These are phyloP conservation scores for Colletotrichum tropicale DNA, from an alignment of 2,329 filamentous ascomycete genomes.

Conservation along the genomic window DNA sequence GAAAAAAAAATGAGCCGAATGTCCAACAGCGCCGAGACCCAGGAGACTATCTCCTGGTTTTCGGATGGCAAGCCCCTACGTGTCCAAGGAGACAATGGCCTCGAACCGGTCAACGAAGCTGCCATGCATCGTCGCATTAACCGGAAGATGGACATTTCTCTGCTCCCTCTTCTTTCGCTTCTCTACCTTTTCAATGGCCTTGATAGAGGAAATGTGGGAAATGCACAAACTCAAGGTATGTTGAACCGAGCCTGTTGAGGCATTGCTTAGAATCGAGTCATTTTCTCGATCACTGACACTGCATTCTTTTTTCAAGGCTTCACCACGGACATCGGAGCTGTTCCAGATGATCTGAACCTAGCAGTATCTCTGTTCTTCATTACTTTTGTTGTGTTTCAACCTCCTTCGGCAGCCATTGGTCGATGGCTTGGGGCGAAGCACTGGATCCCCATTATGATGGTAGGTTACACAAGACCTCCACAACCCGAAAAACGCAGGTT, in stretches of 20 bases:
- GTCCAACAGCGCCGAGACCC: constrained; percentile 2
- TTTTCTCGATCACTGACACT: background rate
- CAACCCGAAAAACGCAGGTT: constrained; percentile 33
- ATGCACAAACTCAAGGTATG: constrained; percentile 41
- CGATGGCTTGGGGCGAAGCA: constrained; percentile 47
- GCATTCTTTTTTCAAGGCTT: constrained; percentile 37
- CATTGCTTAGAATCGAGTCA: background rate
- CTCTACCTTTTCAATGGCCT: constrained; percentile 46
- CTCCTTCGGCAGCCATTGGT: constrained; percentile 51
- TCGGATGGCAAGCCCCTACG: background rate
- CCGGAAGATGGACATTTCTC: constrained; percentile 37
- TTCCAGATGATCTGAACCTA: constrained; percentile 56
- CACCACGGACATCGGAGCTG: constrained; percentile 57
- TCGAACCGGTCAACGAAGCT: background rate
- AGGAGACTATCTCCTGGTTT: background rate
- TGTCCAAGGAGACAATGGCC: background rate
- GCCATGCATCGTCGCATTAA: constrained; percentile 28
- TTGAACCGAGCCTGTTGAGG: background rate
- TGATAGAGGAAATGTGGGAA: constrained; percentile 44
- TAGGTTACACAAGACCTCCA: constrained; percentile 49
- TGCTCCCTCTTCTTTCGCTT: constrained; percentile 41
- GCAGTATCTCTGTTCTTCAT: constrained; percentile 62
- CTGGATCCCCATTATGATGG: constrained; percentile 64
- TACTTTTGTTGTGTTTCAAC: constrained; percentile 63
- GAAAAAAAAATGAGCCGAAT: background rate